Evolutionary conservation across 2,329 filamentous ascomycete genomes (phyloP), one percentile per base, ranked within the genome.

Genomic region (Neoarthrinium moseri): DNA sequence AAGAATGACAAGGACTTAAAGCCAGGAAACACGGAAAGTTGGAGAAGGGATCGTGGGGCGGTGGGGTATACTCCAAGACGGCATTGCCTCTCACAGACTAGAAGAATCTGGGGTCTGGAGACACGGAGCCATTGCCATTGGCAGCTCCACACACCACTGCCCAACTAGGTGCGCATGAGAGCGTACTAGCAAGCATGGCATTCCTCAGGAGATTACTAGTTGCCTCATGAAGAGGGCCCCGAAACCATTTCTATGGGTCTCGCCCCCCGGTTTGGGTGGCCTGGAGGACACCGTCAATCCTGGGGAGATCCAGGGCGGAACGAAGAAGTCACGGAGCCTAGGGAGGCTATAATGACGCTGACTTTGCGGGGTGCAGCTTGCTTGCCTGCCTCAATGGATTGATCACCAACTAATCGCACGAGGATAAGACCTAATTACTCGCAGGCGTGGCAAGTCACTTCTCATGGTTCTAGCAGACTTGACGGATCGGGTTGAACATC

Each of bases 21-120:
- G 29, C 34, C 45, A 41, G 48, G 22, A 29, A 30, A 48, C 24
- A 54, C 45, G 46, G 41, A 47, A 34, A 54, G 52, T 53, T 55
- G 53, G 55, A 55, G 53, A 57, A 51, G 36, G n/a, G n/a, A 49
- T 53, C 53, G 50, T 48, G 48, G 55, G 53, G 48, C 49, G 54
- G 52, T 54, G 49, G 55, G 53, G 51, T 53, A 53, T 52, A 51
- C 49, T 45, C 41, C 41, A 44, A 21, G 22, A 32, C 32, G 39
- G 39, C 26, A 43, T 34, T 43, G 26, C 18, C 27, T 33, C 38
- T 22, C n/a, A 7, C 17, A 29, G 24, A n/a, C 26, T 43, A 21
- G 39, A n/a, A 22, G 26, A 43, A 33, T 34, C 39, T 15, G 39
- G 39, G 39, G 39, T 43, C 39, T 21, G 26, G 39, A 32, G 39